These are phyloP conservation scores for Luffa acutangula DNA, from an alignment of 306 rosid genomes.

Conservation along the genomic window DNA sequence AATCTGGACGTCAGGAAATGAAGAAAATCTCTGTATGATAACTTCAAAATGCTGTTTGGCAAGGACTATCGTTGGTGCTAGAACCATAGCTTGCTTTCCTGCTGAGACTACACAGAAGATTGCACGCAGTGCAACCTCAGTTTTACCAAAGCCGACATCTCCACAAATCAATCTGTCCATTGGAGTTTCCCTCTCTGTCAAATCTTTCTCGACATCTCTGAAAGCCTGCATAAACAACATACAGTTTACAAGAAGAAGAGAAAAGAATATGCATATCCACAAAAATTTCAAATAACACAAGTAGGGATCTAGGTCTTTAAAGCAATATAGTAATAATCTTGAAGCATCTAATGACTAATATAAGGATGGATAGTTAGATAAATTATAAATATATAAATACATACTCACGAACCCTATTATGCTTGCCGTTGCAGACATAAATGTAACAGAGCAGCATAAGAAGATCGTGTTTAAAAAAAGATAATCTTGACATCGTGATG, in stretches of 20 bases:
- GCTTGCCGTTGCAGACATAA: background rate
- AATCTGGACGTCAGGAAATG: slow-evolving; percentile 46
- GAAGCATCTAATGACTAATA: background rate
- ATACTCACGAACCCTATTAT: background rate
- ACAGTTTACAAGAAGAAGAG: slow-evolving; percentile 9
- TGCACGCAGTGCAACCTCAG: slow-evolving; percentile 98
- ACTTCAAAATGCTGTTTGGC: slow-evolving; percentile 93
- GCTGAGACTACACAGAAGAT: slow-evolving; percentile 63
- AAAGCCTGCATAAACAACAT: slow-evolving; percentile 48
- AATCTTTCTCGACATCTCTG: slow-evolving; percentile 76
- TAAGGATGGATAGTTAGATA: background rate
- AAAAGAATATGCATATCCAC: background rate
- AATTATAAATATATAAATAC: background rate
- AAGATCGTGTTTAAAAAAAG: background rate
- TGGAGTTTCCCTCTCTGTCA: slow-evolving; percentile 77
- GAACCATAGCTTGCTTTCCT: slow-evolving; percentile 92
- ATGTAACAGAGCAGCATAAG: background rate
- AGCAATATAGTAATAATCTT: background rate
- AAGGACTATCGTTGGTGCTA: slow-evolving; percentile 89
- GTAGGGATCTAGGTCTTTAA: background rate
- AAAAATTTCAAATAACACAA: background rate
- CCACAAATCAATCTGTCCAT: slow-evolving; percentile 97
- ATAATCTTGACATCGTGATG: background rate
- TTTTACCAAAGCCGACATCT: slow-evolving; percentile 97
- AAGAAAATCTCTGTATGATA: slow-evolving; percentile 70